A percentile compares a stretch with the other conserved stretches of the same genome.
Evolutionary conservation across 2,329 filamentous ascomycete species (phyloP).

Genomic region (Claviceps arundinis): DNA sequence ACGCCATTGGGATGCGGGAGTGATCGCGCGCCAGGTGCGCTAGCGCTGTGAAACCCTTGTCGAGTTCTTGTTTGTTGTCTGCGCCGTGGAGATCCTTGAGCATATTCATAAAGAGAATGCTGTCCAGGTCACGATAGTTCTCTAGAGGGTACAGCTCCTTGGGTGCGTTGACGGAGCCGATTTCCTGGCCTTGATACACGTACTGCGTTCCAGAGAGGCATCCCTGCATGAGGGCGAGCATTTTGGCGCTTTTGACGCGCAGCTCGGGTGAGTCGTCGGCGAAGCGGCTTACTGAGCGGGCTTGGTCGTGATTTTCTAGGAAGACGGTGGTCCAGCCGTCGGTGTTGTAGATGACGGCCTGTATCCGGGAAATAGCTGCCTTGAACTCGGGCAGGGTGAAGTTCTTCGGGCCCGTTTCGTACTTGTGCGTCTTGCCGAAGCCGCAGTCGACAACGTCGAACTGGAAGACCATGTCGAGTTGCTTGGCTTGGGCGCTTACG

Average conservation of each 20-base stretch:
- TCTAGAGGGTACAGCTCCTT: slow-evolving; percentile 44
- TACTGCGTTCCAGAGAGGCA: slow-evolving; percentile 47
- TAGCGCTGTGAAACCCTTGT: slow-evolving; percentile 20
- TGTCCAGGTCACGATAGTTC: slow-evolving; percentile 35
- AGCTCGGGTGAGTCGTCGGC: slow-evolving; percentile 34
- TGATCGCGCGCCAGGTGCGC: slow-evolving; percentile 41
- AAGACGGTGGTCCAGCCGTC: slow-evolving; percentile 53
- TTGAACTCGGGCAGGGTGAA: slow-evolving; percentile 37
- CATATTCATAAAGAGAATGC: slow-evolving; percentile 27
- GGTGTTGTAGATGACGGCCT: slow-evolving; percentile 36
- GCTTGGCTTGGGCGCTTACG: slow-evolving; percentile 41
- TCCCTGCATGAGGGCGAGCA: slow-evolving; percentile 41
- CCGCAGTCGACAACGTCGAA: slow-evolving; percentile 52
- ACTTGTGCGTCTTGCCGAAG: slow-evolving; percentile 35
- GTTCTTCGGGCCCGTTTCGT: slow-evolving; percentile 32
- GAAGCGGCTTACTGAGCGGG: slow-evolving; percentile 43
- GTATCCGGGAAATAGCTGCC: slow-evolving; percentile 32
- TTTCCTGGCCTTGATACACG: slow-evolving; percentile 55
- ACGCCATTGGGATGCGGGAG: slow-evolving; percentile 53
- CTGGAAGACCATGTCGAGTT: slow-evolving; percentile 59
- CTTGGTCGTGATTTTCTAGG: slow-evolving; percentile 53
- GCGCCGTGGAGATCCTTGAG: slow-evolving; percentile 15
- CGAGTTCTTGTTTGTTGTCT: slow-evolving; percentile 20
- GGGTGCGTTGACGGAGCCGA: slow-evolving; percentile 50
- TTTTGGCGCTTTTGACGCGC: slow-evolving; percentile 38